Conservation (phyloP, 75 land plant species). For the Picea sitchensis region DNA sequence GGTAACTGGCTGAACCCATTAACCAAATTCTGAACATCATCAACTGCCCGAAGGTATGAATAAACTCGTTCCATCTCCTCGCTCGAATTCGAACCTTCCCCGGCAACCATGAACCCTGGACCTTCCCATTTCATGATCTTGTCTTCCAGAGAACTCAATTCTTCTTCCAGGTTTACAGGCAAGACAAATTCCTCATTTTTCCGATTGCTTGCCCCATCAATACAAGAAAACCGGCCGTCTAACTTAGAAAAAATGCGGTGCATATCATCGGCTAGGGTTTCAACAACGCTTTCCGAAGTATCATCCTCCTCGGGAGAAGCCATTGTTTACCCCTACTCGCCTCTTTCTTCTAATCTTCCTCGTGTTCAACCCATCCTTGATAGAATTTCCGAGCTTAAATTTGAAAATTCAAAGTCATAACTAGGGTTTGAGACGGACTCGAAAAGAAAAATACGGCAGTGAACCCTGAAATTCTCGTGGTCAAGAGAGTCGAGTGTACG, state of each 20-base stretch:
- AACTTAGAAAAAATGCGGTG: conserved; percentile 5
- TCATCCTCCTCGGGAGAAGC: too few species aligned
- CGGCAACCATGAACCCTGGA: too few species aligned
- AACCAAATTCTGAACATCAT: background rate
- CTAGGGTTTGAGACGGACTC: too few species aligned
- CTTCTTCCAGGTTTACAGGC: conserved; percentile 7
- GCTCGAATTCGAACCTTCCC: background rate
- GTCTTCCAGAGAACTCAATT: conserved; percentile 1
- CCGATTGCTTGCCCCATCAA: background rate
- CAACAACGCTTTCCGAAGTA: too few species aligned
- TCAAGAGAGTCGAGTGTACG: too few species aligned
- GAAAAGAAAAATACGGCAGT: too few species aligned
- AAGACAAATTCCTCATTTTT: background rate
- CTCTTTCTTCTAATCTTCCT: too few species aligned
- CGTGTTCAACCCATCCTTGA: too few species aligned
- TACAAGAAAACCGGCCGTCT: background rate
- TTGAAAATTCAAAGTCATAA: too few species aligned
- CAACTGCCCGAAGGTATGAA: conserved; percentile 3
- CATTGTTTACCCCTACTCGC: too few species aligned
- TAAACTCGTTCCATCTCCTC: background rate
- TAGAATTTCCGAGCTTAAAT: too few species aligned
- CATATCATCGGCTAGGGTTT: background rate
- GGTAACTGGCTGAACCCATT: background rate
- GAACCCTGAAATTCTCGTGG: too few species aligned
- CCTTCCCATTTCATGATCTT: conserved; percentile 4